Evolutionary conservation across 1,139 yeast genomes (phyloP), one percentile per base, ranked within the genome.

Genomic region (Geotrichum bryndzae): DNA sequence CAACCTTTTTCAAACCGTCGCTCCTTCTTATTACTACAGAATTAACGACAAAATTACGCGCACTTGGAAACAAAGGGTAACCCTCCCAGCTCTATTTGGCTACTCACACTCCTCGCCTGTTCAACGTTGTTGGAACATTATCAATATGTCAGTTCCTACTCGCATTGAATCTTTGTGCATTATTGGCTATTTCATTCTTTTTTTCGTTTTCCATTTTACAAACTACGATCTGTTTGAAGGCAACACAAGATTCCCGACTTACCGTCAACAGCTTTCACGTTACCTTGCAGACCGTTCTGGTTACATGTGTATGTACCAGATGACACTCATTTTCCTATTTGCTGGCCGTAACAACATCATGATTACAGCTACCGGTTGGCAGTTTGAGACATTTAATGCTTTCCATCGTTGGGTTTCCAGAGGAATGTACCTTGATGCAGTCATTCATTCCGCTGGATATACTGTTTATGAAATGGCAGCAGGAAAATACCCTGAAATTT

Each of bases 311-410:
- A 79, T 85, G 55, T 79, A 80, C 35, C 72, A 83, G 66, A 73
- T 82, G 67, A 89, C 88, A 0, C 68, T 85, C n/a, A 70, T 85
- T 46, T 75, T 84, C 45, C 70, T 83, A 38, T 80, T 85, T 74
- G 88, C 86, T 0, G 89, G 89, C 5, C 76, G 91, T 68, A 85
- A 81, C 71, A 86, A 87, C 70, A 73, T 85, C 60, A 71, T 85
- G 51, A 81, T 82, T 63, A 76, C 79, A 75, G 60, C 83, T 2
- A 85, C 90, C 0, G 83, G 87, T 31, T 80, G 87, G 83, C 80
- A 85, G 46, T 82, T 82, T 68, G 79, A 87, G 31, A 79, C 85
- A 1, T 85, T 83, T 67, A 82, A 84, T 58, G 76, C 83, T 23
- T 81, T 80, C 66, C 91, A 87, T 70, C 75, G 84, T 63, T 85